A percentile compares a stretch with the other conserved stretches of the same genome.
Evolutionary conservation across 2,329 filamentous ascomycete species (phyloP).

Genomic region (Trichophyton rubrum): DNA sequence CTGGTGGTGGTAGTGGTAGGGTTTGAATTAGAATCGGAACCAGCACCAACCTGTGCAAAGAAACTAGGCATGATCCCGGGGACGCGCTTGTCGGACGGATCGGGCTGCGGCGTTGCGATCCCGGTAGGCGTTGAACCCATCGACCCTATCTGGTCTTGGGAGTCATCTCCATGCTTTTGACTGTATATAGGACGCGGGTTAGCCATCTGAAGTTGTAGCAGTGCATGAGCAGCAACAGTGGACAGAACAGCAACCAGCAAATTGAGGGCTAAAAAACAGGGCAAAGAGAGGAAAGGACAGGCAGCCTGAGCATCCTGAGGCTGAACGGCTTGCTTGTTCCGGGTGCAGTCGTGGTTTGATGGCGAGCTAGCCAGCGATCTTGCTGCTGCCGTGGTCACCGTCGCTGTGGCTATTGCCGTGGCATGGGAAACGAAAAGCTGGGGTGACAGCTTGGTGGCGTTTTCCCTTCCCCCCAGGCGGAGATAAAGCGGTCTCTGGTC

Average conservation of each 20-base stretch:
- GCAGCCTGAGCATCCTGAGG: background rate
- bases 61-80: slow-evolving; percentile 91
- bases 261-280: background rate
- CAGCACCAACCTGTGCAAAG: slow-evolving; percentile 98
- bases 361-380: too few relatives aligned
- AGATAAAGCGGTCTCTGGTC: background rate
- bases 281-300: background rate
- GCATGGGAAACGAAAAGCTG: background rate
- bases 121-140: slow-evolving; percentile 76
- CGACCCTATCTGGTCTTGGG: slow-evolving; percentile 39
- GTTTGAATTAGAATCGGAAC: slow-evolving; percentile 56
- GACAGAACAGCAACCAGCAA: background rate
- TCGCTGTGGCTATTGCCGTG: background rate
- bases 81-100: slow-evolving; percentile 85
- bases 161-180: slow-evolving; percentile 28
- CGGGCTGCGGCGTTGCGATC: slow-evolving; percentile 83
- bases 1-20: slow-evolving; percentile 26
- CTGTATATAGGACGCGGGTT: slow-evolving; percentile 14
- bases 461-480: too few relatives aligned
- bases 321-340: background rate
- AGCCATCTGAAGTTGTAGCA: slow-evolving; percentile 15
- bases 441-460: background rate
- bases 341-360: background rate
- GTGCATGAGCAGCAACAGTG: too few relatives aligned
- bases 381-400: background rate